Percentiles rank a stretch among this genome's conserved stretches.
phyloP scores from a whole-genome alignment of 75 land plant genomes.

The Pinus albicaulis region DNA sequence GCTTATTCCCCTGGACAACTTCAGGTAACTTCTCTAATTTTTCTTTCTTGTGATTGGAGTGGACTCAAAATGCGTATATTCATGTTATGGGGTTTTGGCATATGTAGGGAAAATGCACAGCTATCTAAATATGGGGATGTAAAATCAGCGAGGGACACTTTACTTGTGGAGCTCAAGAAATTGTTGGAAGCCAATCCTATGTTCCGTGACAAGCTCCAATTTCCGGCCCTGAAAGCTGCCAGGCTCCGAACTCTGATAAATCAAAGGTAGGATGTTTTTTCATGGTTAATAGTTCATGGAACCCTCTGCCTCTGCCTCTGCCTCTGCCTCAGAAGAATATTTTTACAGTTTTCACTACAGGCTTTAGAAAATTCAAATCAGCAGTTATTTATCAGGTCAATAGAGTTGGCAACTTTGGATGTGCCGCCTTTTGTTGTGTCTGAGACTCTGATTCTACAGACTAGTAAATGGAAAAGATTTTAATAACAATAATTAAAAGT shows the following conservation, averaged over 20 bases:
- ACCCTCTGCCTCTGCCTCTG: too few relatives aligned
- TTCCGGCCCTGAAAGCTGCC: slow-evolving; percentile 61
- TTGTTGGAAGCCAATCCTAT: slow-evolving; percentile 81
- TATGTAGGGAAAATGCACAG: slow-evolving; percentile 67
- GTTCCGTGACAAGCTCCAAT: slow-evolving; percentile 66
- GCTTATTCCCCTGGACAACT: slow-evolving; percentile 43
- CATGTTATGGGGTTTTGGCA: not conserved
- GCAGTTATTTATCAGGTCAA: too few relatives aligned
- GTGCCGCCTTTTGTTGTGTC: too few relatives aligned
- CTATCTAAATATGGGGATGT: slow-evolving; percentile 79
- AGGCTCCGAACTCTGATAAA: slow-evolving; percentile 72
- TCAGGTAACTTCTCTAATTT: slow-evolving; percentile 15
- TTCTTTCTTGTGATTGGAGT: not conserved
- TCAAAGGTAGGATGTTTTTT: slow-evolving; percentile 48
- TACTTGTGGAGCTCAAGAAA: slow-evolving; percentile 73
- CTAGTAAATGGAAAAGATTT: too few relatives aligned
- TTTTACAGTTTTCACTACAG: too few relatives aligned
- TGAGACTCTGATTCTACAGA: too few relatives aligned
- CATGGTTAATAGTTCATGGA: too few relatives aligned
- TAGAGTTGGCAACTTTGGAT: too few relatives aligned
- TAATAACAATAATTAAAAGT: too few relatives aligned
- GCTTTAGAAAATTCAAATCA: too few relatives aligned
- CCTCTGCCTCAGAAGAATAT: too few relatives aligned
- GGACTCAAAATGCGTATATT: not conserved
- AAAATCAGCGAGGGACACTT: slow-evolving; percentile 69